Percentiles rank a stretch among this genome's conserved stretches.
These are phyloP conservation scores for Pseudogymnoascus sp. DNA, from an alignment of 2,329 filamentous ascomycete genomes.

Conservation along the genomic window DNA sequence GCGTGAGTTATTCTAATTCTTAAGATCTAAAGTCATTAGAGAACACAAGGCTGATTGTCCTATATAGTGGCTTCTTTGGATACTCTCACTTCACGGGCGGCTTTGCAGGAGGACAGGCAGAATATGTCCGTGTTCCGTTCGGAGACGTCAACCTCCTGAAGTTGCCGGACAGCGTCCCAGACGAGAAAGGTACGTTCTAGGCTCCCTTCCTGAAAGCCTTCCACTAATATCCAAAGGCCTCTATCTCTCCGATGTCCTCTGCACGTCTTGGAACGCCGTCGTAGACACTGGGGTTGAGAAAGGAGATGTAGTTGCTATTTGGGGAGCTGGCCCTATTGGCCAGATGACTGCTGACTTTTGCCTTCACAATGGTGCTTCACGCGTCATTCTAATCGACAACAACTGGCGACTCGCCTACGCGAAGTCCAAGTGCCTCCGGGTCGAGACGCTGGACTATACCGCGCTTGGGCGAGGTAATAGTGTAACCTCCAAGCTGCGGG, in stretches of 20 bases:
- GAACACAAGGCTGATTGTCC: neutral
- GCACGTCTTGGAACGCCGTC: slow-evolving; percentile 55
- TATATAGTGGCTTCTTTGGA: slow-evolving; percentile 41
- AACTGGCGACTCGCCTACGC: slow-evolving; percentile 46
- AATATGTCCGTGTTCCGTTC: slow-evolving; percentile 57
- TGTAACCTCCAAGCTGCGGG: slow-evolving; percentile 64
- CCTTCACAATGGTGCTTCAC: slow-evolving; percentile 49
- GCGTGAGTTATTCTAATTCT: slow-evolving; percentile 26
- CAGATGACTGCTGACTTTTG: slow-evolving; percentile 52
- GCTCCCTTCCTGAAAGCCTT: neutral
- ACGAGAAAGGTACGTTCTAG: slow-evolving; percentile 42
- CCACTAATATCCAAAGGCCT: slow-evolving; percentile 32
- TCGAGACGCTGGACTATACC: slow-evolving; percentile 63
- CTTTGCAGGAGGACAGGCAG: slow-evolving; percentile 58
- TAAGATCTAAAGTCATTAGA: slow-evolving; percentile 35
- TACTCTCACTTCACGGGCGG: slow-evolving; percentile 56
- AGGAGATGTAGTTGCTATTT: slow-evolving; percentile 56
- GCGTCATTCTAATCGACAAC: slow-evolving; percentile 55
- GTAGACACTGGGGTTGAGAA: slow-evolving; percentile 56
- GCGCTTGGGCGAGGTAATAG: slow-evolving; percentile 51
- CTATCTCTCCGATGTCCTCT: slow-evolving; percentile 55
- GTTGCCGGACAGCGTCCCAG: slow-evolving; percentile 55
- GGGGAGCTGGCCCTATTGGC: slow-evolving; percentile 57
- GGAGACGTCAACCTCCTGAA: slow-evolving; percentile 56
- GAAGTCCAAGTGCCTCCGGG: slow-evolving; percentile 52